Conservation (phyloP, 305 asterid species). For the Fraxinus greggii region DNA sequence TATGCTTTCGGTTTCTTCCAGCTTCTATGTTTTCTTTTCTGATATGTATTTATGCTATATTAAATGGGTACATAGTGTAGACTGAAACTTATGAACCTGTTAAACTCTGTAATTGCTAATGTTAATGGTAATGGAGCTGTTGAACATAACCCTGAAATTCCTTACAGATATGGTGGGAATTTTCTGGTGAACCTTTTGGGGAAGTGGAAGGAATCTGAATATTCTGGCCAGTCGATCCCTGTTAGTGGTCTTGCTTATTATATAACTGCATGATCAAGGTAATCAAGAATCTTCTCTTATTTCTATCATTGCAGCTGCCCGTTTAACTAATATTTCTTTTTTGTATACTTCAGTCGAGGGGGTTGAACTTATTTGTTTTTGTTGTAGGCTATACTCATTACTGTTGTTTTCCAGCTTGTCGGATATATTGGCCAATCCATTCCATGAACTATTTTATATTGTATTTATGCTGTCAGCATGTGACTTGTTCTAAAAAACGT, state of each 20-base stretch:
- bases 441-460: conserved; percentile 64
- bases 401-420: conserved; percentile 50
- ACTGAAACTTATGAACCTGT: no score
- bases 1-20: no score
- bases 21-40: no score
- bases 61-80: no score
- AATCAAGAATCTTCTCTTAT: background rate
- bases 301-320: background rate
- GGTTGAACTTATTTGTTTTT: background rate
- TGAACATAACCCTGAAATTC: no score
- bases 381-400: background rate
- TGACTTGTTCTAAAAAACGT: conserved; percentile 66
- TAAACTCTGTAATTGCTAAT: no score
- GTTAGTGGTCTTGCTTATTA: conserved; percentile 69
- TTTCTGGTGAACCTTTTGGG: conserved; percentile 64
- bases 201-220: conserved; percentile 69
- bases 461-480: conserved; percentile 75
- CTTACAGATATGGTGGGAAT: conserved; percentile 56
- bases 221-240: conserved; percentile 60
- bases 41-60: no score
- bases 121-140: no score
- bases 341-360: background rate
- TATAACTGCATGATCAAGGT: conserved; percentile 74
- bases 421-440: conserved; percentile 65
- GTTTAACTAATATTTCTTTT: background rate